These are phyloP conservation scores for Pseudozyma pruni DNA, from an alignment of 1,284 basidiomycete species.

Conservation along the genomic window DNA sequence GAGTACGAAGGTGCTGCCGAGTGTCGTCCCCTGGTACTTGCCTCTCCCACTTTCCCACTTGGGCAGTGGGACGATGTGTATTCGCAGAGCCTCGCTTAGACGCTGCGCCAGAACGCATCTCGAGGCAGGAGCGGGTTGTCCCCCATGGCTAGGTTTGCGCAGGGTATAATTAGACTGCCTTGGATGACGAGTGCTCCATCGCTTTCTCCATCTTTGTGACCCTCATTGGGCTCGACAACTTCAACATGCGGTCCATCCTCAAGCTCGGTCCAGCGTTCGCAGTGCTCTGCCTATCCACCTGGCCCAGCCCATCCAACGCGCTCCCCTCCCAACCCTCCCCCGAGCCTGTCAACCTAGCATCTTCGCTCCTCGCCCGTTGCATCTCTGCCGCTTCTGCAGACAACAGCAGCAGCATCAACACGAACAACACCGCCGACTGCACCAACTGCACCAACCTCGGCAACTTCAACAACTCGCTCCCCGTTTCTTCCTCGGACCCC, in stretches of 20 bases:
- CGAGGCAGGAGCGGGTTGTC: no score
- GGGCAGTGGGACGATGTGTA: no score
- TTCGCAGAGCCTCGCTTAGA: no score
- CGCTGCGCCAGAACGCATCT: no score
- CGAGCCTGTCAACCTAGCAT: background rate
- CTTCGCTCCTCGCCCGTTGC: background rate
- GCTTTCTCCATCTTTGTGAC: background rate
- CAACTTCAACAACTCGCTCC: conserved; percentile 34
- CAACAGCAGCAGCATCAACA: conserved; percentile 12
- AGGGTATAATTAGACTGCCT: conserved; percentile 1
- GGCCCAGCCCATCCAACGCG: no score
- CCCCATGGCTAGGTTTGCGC: no score
- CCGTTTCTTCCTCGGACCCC: conserved; percentile 20
- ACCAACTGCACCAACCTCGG: conserved; percentile 43
- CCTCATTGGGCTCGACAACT: no score
- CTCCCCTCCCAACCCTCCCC: background rate
- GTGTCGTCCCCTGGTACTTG: no score
- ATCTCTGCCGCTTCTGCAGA: background rate
- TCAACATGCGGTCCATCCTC: conserved; percentile 1
- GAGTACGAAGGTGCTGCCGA: no score
- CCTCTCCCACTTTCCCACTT: no score
- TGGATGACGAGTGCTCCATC: background rate
- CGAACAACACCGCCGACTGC: conserved; percentile 32
- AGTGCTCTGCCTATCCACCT: background rate
- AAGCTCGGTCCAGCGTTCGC: background rate